A percentile compares a stretch with the other conserved stretches of the same genome.
Conservation (phyloP, 1,284 basidiomycete species). For the Cryptococcus sp. region DNA sequence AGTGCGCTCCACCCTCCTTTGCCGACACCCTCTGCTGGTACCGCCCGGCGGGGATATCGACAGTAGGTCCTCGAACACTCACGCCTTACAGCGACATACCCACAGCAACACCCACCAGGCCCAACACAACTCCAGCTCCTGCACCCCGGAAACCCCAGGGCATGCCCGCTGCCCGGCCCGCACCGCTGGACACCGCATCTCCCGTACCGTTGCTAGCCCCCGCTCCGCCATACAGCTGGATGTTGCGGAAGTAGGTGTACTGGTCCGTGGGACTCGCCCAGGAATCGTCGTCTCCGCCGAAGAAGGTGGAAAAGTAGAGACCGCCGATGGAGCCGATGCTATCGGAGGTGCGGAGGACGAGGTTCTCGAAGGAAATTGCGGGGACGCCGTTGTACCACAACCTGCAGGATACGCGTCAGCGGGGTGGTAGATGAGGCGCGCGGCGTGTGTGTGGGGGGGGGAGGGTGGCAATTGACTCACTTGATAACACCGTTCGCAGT, state of each 20-base stretch:
- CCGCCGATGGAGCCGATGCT: constrained; percentile 36
- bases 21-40: too few species aligned
- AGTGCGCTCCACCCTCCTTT: too few species aligned
- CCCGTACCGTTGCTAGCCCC: constrained; percentile 30
- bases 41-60: too few species aligned
- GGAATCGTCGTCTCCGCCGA: constrained; percentile 47
- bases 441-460: neutral
- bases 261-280: constrained; percentile 47
- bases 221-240: constrained; percentile 36
- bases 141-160: neutral
- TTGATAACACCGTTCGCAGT: constrained; percentile 42
- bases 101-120: neutral
- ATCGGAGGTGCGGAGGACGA: constrained; percentile 40
- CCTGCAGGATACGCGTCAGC: constrained; percentile 15
- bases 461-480: constrained; percentile 24
- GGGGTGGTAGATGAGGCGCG: neutral
- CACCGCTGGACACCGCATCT: constrained; percentile 9
- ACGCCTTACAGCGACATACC: constrained; percentile 3
- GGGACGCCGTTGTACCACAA: constrained; percentile 47
- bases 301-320: constrained; percentile 51
- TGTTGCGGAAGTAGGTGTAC: constrained; percentile 46
- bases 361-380: constrained; percentile 39
- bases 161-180: neutral
- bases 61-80: too few species aligned
- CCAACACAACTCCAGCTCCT: neutral